Evolutionary conservation across 2,329 filamentous ascomycete species (phyloP), one percentile per base, ranked within the genome.

Genomic region (Colletotrichum agaves): DNA sequence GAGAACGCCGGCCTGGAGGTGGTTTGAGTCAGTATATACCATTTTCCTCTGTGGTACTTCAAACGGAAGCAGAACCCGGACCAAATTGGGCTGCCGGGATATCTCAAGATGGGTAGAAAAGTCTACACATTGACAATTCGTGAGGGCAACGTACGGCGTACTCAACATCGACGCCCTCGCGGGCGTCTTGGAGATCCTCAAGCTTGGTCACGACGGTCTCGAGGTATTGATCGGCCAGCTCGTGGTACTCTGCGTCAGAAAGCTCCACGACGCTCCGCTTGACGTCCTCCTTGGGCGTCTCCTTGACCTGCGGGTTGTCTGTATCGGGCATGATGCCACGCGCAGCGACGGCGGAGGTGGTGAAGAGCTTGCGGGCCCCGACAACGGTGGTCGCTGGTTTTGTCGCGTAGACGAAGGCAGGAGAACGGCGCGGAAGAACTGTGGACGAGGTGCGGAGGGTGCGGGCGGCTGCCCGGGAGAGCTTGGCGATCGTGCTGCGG

Each of bases 131-230:
- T 27, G 27, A 27, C 27, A 27, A 27, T 27, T 27, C 27, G 1
- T 17, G 17, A 3, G 3, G 23, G 19, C 41, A 27, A 84, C 90
- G 70, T 84, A 98, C 95, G 69, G 91, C 91, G 74, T 91, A 98
- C 75, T 99, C 96, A 5, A 96, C 91, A 72, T 99, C 96, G 5
- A 97, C 80, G 61, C 94, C 91, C 8, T 91, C 89, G 7, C 86
- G 81, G 35, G 85, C 81, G 75, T 98, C 96, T 73, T 93, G 89
- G 33, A 91, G 78, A 68, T 88, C 85, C 81, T 99, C 96, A 46
- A 97, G 83, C 61, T 82, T 84, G 60, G 73, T 75, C 12, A 89
- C 75, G 2, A 90, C 78, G 8, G 73, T 75, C 5, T 90, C 85
- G 73, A 98, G 85, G 78, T 92, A 97, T 56, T 85, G 78, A 75